A percentile compares a stretch with the other conserved stretches of the same genome.
Conservation (phyloP, 352 stramenopile genomes). For the Hyaloperonospora arabidopsidis region DNA sequence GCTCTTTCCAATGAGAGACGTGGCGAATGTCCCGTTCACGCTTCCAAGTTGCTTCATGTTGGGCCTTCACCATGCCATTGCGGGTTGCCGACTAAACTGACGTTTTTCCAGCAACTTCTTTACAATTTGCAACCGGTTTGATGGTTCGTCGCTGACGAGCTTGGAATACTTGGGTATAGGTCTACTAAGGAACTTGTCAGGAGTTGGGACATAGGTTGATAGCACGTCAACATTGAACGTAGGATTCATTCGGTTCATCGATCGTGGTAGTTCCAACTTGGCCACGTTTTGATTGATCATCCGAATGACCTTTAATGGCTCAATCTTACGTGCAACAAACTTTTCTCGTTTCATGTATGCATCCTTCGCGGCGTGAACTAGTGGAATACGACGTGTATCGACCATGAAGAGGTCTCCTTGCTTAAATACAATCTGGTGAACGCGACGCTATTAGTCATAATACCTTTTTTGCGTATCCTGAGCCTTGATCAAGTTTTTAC, state of each 20-base stretch:
- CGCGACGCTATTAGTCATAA: not conserved
- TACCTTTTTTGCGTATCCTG: not conserved
- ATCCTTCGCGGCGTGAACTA: not conserved
- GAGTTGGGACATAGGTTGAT: not conserved
- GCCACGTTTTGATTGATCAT: constrained; percentile 1
- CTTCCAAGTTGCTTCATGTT: not conserved
- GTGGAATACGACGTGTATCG: not conserved
- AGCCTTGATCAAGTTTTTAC: not conserved
- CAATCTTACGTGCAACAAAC: not conserved
- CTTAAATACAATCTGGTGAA: not conserved
- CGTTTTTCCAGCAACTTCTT: not conserved
- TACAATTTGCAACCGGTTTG: constrained; percentile 42
- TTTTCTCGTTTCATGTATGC: not conserved
- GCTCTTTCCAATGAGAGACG: not conserved
- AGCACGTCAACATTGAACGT: not conserved
- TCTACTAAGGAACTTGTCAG: not conserved
- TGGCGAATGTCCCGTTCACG: not conserved
- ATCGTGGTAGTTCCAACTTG: not conserved
- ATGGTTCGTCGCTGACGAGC: not conserved
- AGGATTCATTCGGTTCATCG: not conserved
- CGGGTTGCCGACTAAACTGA: not conserved
- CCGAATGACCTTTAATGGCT: not conserved
- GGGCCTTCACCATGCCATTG: not conserved
- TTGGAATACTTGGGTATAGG: not conserved
- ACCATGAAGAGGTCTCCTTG: not conserved